Evolutionary conservation across 2,329 filamentous ascomycete species (phyloP), one percentile per base, ranked within the genome.

Genomic region (Fusarium aywerte): DNA sequence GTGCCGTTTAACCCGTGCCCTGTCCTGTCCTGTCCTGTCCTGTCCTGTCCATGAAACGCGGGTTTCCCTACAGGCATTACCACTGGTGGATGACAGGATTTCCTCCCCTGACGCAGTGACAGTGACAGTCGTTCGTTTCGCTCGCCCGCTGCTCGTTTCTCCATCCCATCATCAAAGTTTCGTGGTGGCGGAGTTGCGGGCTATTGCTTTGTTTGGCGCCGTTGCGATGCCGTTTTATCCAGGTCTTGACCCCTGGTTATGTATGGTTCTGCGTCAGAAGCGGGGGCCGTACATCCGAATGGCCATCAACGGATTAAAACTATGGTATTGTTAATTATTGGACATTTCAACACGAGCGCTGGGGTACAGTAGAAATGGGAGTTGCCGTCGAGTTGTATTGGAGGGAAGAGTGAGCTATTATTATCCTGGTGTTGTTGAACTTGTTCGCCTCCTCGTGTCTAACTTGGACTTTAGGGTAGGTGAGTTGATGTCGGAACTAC

Each of bases 171-270:
- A 43, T 56, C 43, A 42, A 50, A 50, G 43, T 45, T 65, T 57
- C 27, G 59, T 62, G 45, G 65, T 67, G 65, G 65, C 60, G 56
- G 59, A 68, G 65, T 58, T 65, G 56, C 53, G 70, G 65, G n/a
- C 55, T 61, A 61, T 61, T 42, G 43, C 60, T 57, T 35, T 48
- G 65, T 57, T 68, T 62, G 53, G 48, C 70, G 58, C 70, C 71
- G 67, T 70, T 47, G 51, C 21, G 39, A 65, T 73, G 71, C 71
- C 71, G 71, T 61, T 72, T 36, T 73, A 73, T 70, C 71, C 71
- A 73, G 60, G 23, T 65, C 71, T 67, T 12, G n/a, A 12, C 60
- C 62, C 67, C 67, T 67, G 48, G n/a, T 25, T 40, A n/a, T n/a
- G n/a, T 20, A 23, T 13, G 25, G 21, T 27, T n/a, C 39, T 43